Base-by-base conservation (phyloP, 2,329 filamentous ascomycete species). In the Lachnellula suecica region DNA sequence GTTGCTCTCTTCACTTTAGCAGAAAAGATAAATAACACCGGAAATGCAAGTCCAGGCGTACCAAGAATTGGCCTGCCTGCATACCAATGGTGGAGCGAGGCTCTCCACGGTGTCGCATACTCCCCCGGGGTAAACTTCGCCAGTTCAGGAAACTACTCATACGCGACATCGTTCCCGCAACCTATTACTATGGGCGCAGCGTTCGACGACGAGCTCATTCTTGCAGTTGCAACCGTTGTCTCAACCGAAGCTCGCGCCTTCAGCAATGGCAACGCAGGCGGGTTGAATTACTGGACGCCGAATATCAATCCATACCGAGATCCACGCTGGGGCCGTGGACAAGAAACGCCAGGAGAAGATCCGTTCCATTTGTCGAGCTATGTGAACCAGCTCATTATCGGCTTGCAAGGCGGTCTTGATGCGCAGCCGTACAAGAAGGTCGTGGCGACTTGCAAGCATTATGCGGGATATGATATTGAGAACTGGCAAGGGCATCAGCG, bases 231-330 rank as follows among this genome's bases (percentile, higher is more conserved):
- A 2, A 72, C 66, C 2, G 74, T 82, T 5, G 75, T 84, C 11
- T 69, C 70, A 34, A 86, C 78, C 0, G 84, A 89, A 63, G 82
- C 81, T 0, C 74, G 85, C 35, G 84, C 85, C 0, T 88, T 86
- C 63, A 83, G 74, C 61, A 88, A 88, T 59, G 75, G 66, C 7
- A 80, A 79, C 3, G 71, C 75, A 11, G 77, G 76, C 2, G 79
- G 79, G 0, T 63, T 83, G 13, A 76, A 85, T 63, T 84, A 75
- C 63, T 87, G 82, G 79, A 84, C 85, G 0, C 85, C 85, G 0
- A 87, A 87, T 61, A 83, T 88, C 66, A 87, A 87, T 60, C 76
- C 80, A 0, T 87, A 81, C 70, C 77, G 77, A 34, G 82, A 85
- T 61, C 83, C 83, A 0, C 71, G 84, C 23, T 84, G 82, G 83